A percentile compares a stretch with the other conserved stretches of the same genome.
Conservation (phyloP, 1,284 basidiomycete species). For the Amylostereum areolatum region DNA sequence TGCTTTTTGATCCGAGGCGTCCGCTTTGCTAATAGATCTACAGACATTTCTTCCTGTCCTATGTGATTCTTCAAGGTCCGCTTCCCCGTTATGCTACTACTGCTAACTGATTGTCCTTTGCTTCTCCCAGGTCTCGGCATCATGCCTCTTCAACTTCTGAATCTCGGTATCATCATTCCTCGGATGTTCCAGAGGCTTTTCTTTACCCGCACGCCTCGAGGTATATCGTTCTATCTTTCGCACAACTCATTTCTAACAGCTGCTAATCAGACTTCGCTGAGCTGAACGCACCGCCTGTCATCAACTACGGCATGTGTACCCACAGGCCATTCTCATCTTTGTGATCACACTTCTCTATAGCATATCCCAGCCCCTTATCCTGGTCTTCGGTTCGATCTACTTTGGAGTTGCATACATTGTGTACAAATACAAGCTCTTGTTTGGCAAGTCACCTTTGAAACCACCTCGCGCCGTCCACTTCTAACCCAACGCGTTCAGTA, state of each 20-base stretch:
- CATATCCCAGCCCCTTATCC: conserved; percentile 90
- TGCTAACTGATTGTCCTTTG: neutral
- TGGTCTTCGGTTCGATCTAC: conserved; percentile 92
- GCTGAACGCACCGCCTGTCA: conserved; percentile 94
- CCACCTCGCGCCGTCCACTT: neutral
- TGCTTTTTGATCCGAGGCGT: neutral
- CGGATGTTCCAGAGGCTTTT: conserved; percentile 67
- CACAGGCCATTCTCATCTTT: conserved; percentile 93
- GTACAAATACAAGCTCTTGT: conserved; percentile 96
- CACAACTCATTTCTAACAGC: conserved; percentile 3
- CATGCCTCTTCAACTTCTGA: conserved; percentile 92
- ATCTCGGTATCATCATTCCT: conserved; percentile 80
- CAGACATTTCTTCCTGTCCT: conserved; percentile 92
- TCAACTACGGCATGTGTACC: conserved; percentile 94
- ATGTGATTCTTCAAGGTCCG: conserved; percentile 89
- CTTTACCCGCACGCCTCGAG: no score
- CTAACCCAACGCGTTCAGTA: conserved; percentile 38
- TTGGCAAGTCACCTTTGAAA: conserved; percentile 61
- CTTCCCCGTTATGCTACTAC: neutral
- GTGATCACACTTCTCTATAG: conserved; percentile 93
- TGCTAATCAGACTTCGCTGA: conserved; percentile 76
- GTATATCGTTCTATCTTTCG: neutral
- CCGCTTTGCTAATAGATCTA: conserved; percentile 18
- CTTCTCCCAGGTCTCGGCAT: conserved; percentile 80
- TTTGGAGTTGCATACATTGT: conserved; percentile 92